Evolutionary conservation across 2,329 filamentous ascomycete genomes (phyloP).

Genomic region (Pleurostoma richardsiae): DNA sequence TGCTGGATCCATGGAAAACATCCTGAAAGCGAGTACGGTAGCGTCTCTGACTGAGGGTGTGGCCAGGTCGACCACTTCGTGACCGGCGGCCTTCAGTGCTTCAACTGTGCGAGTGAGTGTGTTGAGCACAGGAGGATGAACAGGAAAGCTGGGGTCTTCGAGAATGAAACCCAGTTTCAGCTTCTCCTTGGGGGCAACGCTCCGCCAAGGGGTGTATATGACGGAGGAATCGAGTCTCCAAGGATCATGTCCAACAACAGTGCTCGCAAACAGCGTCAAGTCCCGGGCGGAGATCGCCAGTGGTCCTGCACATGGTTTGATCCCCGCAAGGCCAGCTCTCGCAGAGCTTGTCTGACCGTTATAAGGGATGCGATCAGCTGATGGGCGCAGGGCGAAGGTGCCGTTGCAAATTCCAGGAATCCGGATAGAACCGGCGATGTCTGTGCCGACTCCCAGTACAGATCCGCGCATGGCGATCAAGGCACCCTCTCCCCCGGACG

Average conservation of each 20-base stretch:
- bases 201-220: neutral
- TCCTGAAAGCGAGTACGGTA: neutral
- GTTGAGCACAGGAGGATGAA: neutral
- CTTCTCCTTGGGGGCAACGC: neutral
- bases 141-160: neutral
- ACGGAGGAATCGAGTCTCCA: neutral
- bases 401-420: constrained; percentile 1
- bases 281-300: neutral
- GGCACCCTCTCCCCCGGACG: constrained; percentile 51
- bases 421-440: constrained; percentile 23
- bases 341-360: neutral
- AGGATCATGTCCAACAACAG: neutral
- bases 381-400: constrained; percentile 3
- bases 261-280: neutral
- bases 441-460: constrained; percentile 32
- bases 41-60: neutral
- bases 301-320: neutral
- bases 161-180: neutral
- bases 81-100: neutral
- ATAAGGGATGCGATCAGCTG: constrained; percentile 1
- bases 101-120: neutral
- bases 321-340: neutral
- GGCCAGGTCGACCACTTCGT: neutral
- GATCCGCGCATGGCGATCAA: constrained; percentile 33
- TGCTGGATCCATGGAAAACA: neutral